Evolutionary conservation across 441 rosid species (phyloP).

Genomic region (Arabidopsis lyrata): DNA sequence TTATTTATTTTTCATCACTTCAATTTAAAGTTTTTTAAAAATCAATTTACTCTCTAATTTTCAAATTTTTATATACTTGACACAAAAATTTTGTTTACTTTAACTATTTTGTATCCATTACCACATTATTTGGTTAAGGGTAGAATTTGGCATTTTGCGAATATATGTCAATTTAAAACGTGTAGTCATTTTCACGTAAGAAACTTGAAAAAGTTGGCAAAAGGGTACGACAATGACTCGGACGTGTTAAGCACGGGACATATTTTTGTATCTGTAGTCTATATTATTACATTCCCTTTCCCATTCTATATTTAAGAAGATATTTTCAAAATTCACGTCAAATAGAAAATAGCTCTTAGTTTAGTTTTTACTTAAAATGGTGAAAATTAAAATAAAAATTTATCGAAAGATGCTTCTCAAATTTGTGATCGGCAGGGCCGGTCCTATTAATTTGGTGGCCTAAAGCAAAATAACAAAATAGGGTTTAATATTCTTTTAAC

Average conservation of each 20-base stretch:
- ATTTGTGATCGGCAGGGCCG: too few species aligned
- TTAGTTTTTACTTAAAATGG: too few species aligned
- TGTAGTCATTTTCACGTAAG: constrained; percentile 33
- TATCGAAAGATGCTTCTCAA: neutral
- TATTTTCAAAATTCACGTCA: constrained; percentile 13
- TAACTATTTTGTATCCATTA: neutral
- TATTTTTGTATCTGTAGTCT: constrained; percentile 25
- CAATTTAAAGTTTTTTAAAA: too few species aligned
- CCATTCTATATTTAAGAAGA: neutral
- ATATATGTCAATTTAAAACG: constrained; percentile 28
- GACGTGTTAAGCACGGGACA: constrained; percentile 40
- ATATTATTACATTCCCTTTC: constrained; percentile 1
- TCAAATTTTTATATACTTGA: too few species aligned
- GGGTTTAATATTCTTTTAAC: too few species aligned
- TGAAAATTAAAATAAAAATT: neutral
- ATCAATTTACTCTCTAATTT: too few species aligned
- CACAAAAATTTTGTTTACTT: too few species aligned
- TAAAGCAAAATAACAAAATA: too few species aligned
- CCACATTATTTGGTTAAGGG: neutral
- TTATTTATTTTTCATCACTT: too few species aligned
- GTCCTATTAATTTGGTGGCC: too few species aligned
- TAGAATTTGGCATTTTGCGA: neutral
- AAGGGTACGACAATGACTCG: constrained; percentile 39
- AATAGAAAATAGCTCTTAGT: neutral
- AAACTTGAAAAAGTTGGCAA: constrained; percentile 35